A percentile compares a stretch with the other conserved stretches of the same genome.
Conservation (phyloP, 331 rosid species). For the Acacia concinna region DNA sequence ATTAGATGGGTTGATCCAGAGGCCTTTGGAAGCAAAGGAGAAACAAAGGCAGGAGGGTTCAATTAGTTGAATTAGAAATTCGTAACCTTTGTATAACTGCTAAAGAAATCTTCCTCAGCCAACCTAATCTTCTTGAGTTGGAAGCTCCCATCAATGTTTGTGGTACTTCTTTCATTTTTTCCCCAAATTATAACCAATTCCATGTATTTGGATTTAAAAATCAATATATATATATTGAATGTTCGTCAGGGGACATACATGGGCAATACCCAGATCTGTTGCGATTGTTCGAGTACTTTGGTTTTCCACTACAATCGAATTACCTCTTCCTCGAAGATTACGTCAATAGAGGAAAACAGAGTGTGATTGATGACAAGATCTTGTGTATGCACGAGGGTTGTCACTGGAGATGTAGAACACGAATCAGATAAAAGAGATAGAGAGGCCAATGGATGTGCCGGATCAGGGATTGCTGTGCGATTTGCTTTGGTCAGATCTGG, state of each 20-base stretch:
- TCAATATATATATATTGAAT: background rate
- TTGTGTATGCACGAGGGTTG: constrained; percentile 70
- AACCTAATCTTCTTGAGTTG: constrained; percentile 61
- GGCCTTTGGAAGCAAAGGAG: constrained; percentile 58
- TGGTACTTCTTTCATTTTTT: constrained; percentile 34
- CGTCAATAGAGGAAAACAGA: constrained; percentile 72
- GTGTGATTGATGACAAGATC: constrained; percentile 62
- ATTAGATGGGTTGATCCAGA: constrained; percentile 54
- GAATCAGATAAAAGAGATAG: constrained; percentile 48
- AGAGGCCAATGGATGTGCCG: constrained; percentile 64
- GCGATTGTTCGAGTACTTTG: constrained; percentile 55
- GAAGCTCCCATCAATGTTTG: constrained; percentile 73
- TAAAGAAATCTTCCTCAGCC: constrained; percentile 57
- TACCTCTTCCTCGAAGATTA: constrained; percentile 70
- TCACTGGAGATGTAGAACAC: constrained; percentile 55
- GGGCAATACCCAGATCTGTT: constrained; percentile 67
- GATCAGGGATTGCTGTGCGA: constrained; percentile 70
- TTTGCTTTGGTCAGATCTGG: constrained; percentile 70
- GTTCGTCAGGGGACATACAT: constrained; percentile 56
- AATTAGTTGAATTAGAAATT: constrained; percentile 54
- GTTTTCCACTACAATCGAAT: constrained; percentile 62
- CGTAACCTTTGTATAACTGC: constrained; percentile 60
- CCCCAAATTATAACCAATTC: background rate
- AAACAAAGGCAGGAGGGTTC: constrained; percentile 55
- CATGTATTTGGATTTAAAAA: background rate